Evolutionary conservation across 1,284 basidiomycete genomes (phyloP), one percentile per base, ranked within the genome.

Genomic region (Abortiporus biennis): DNA sequence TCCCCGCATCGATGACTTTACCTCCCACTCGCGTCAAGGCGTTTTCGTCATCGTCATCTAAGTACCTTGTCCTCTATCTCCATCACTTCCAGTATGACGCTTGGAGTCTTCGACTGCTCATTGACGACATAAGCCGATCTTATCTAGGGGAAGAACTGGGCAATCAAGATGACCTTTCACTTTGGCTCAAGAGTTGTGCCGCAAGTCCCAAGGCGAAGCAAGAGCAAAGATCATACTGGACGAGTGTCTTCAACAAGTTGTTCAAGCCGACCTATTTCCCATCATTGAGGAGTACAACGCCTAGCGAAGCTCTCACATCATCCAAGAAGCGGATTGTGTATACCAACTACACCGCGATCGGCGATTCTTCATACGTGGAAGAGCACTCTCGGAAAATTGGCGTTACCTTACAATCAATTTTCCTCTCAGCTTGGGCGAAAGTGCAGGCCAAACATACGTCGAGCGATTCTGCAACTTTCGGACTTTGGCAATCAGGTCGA

Each of bases 21-120:
- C 62, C 67, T 12, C 64, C 65, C 38, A 55, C 65, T 3, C 58
- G 59, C 23, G 65, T 61, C 6, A 44, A 62, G 11, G 52, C 72
- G 12, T 42, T 66, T 20, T 52, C 47, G 17, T 64, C 60, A 2
- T 47, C 44, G 15, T 43, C 49, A 25, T 47, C 47, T 15, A 51
- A 47, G 17, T 69, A 64, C 43, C 51, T 74, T n/a, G 45, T 72
- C 17, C 43, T 75, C 21, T 63, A 69, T 40, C 55, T 75, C 39
- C 68, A 74, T 44, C 72, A 74, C 49, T 69, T 71, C 53, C 71
- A 74, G 53, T 75, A 74, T 47, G 72, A 74, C 38, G 72, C 70
- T 3, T 68, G 69, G 67, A 72, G 70, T 50, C 54, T 74, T 25
- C 61, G 54, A 22, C 54, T 74, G n/a, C 51, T 75, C 15, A 44